Evolutionary conservation across 2,329 filamentous ascomycete genomes (phyloP).

Genomic region (Penicillium sp.): DNA sequence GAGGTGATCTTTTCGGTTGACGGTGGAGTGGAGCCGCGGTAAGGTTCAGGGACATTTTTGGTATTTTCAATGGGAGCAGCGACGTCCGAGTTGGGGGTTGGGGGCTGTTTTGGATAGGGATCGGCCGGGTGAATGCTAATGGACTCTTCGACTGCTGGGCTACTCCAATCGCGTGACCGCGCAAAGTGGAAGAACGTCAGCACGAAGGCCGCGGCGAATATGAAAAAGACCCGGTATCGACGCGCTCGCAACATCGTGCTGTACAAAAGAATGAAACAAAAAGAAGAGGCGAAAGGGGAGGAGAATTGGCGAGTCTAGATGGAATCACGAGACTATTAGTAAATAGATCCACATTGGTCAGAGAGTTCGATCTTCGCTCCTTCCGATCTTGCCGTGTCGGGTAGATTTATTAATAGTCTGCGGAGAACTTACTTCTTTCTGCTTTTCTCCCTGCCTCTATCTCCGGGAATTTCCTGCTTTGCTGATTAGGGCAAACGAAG

Average conservation of each 20-base stretch:
- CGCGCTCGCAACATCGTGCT: constrained; percentile 50
- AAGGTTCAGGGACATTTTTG: constrained; percentile 12
- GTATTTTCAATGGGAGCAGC: constrained; percentile 10
- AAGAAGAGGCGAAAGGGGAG: constrained; percentile 5
- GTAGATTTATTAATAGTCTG: neutral
- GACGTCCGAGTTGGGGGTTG: neutral
- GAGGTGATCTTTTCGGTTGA: constrained; percentile 6
- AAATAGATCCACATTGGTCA: constrained; percentile 5
- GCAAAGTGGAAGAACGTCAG: constrained; percentile 55
- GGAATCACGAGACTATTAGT: constrained; percentile 12
- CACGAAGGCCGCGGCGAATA: constrained; percentile 46
- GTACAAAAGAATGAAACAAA: neutral
- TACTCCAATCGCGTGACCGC: constrained; percentile 43
- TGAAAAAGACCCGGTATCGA: constrained; percentile 49
- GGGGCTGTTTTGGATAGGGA: constrained; percentile 6
- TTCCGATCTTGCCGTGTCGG: neutral
- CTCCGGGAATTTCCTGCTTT: too few relatives aligned
- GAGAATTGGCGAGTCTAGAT: constrained; percentile 6
- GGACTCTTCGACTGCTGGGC: constrained; percentile 16
- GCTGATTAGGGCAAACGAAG: neutral
- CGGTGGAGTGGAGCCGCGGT: constrained; percentile 15
- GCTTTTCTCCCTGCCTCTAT: neutral
- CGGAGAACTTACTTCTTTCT: neutral
- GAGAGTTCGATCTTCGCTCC: constrained; percentile 2
- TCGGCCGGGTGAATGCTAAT: constrained; percentile 4